Base-by-base conservation (phyloP, 768 basidiomycete genomes). In the Boletus edulis region DNA sequence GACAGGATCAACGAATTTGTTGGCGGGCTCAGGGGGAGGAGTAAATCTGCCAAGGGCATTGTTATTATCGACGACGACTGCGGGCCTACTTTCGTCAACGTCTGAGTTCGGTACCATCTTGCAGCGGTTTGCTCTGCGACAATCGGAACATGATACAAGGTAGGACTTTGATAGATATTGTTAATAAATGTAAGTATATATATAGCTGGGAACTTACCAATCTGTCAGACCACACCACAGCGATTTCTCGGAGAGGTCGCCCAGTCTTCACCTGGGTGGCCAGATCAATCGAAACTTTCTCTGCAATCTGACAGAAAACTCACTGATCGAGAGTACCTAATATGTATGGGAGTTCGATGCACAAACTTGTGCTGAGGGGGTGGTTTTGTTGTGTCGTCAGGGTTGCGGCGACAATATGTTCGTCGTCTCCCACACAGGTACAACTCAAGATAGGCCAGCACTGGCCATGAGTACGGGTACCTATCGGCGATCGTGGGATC, bases 401-500 rank as follows among this genome's bases (percentile, higher is more conserved):
- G 20, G 29, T 14, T 12, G 5, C 7, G 5, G 13, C 2, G 13
- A 31, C 0, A 1, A 22, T 14, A 10, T 1, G 8, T 22, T 8
- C 17, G 11, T n/a, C 43, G 39, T 49, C 51, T 51, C 18, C 52
- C 39, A 7, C 1, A 1, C 1, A 65, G 27, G 37, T 67, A 56
- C 15, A 54, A 22, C 12, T 57, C 56, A 6, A 55, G 37, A 56
- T 65, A 65, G 37, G 52, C 58, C 27, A 62, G 11, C 6, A 61
- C 54, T 2, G 55, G 52, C 62, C 64, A 66, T 0, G 46, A 42
- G 27, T 59, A 50, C 0, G 60, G 53, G 17, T 64, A 66, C 48
- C 39, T 58, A 50, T 38, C 49, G 12, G 52, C 27, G 29, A 66
- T 24, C 8, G 24, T 53, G 11, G 54, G 56, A 6, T 67, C 24